Evolutionary conservation across 2,329 filamentous ascomycete genomes (phyloP), one percentile per base, ranked within the genome.

Genomic region (Aaosphaeria arxii): DNA sequence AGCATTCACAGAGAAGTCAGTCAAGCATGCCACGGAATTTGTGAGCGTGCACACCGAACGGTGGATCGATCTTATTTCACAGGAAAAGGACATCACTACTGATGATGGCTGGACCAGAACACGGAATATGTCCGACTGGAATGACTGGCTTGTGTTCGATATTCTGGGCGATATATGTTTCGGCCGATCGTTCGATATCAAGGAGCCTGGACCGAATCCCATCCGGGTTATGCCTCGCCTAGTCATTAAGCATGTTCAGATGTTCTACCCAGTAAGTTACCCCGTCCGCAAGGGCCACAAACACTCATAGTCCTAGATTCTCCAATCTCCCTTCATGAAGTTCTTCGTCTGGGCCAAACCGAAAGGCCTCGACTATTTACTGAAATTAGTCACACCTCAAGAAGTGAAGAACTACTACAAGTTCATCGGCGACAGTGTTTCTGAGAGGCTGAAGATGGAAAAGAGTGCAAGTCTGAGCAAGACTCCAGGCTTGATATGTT

Each of bases 401-500:
- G 39, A 31, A 17, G 41, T 51, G 4, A 43, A 35, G 7, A 24
- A 32, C 5, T 45, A 48, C 38, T 41, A 48, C 32, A 33, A 28
- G 7, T 51, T 51, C 32, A 30, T 48, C n/a, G 40, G 43, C n/a
- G 13, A n/a, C 9, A 41, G 9, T 4, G 36, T 48, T 9, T 42
- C 9, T 11, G 28, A 13, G 7, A 35, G 46, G 4, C 2, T 48
- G 7, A 11, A 35, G 30, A n/a, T 13, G 9, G 44, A 46, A 31
- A 39, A 24, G 33, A 29, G 13, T 17, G 13, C 5, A 13, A 46
- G 40, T 9, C 35, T 1, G 33, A 36, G 2, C 1, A 24, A 4
- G 17, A 17, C 17, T 11, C n/a, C 6, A 42, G 47, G 2, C 30
- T 70, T 40, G 74, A 75, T 53, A 70, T 75, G 51, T 69, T 71